Evolutionary conservation across 2,329 filamentous ascomycete species (phyloP).

Genomic region (Aspergillus ibericus): DNA sequence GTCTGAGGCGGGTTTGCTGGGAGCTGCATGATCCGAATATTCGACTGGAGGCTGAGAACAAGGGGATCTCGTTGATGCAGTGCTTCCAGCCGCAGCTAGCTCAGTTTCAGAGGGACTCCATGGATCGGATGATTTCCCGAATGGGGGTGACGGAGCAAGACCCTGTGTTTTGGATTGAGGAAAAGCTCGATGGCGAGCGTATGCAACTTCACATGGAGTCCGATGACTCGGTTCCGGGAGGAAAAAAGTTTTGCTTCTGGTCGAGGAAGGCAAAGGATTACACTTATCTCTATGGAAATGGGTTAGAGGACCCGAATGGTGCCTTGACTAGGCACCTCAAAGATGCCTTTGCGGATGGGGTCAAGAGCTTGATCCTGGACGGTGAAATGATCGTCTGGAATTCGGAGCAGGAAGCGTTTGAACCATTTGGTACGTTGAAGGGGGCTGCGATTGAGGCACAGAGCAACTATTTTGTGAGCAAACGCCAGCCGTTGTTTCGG

Average conservation of each 20-base stretch:
- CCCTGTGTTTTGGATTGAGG: constrained; percentile 89
- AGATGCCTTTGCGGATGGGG: constrained; percentile 72
- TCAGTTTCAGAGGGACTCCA: constrained; percentile 81
- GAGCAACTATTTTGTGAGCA: constrained; percentile 65
- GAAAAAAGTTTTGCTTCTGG: constrained; percentile 81
- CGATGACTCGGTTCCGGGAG: constrained; percentile 67
- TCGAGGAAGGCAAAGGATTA: constrained; percentile 96
- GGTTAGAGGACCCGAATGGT: constrained; percentile 70
- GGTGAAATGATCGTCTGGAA: constrained; percentile 99
- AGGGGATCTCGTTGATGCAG: constrained; percentile 79
- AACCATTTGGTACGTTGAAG: constrained; percentile 90
- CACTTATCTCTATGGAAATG: constrained; percentile 84
- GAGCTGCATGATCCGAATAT: constrained; percentile 74
- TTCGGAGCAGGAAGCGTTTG: constrained; percentile 76
- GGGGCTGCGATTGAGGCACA: constrained; percentile 81
- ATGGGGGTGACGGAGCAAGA: constrained; percentile 69
- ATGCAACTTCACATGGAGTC: constrained; percentile 93
- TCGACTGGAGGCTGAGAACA: constrained; percentile 72
- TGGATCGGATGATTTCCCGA: constrained; percentile 74
- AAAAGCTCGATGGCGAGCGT: constrained; percentile 93
- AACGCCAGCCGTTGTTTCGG: constrained; percentile 73
- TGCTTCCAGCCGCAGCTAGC: constrained; percentile 96
- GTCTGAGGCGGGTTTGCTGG: constrained; percentile 88
- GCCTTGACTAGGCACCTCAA: constrained; percentile 78
- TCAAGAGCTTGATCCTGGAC: constrained; percentile 86